Base-by-base conservation (phyloP, 2,329 filamentous ascomycete genomes). In the Venturia effusa region DNA sequence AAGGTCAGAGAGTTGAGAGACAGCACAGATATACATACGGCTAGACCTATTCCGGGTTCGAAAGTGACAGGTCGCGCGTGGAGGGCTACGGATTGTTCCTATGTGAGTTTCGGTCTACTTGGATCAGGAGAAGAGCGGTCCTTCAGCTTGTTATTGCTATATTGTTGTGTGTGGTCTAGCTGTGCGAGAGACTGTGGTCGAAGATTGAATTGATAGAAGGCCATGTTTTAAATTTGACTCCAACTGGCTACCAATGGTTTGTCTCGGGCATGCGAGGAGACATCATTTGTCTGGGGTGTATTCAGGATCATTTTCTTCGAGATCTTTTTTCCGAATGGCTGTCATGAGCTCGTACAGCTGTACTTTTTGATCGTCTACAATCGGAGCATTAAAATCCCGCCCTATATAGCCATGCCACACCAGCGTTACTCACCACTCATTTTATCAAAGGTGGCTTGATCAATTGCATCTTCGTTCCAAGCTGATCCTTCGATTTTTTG, bases 291-390 rank as follows among this genome's bases (percentile, higher is more conserved):
- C 68, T 27, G 69, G 68, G 61, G 69, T 69, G 63, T 67, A 70
- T 64, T 77, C 76, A 39, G 76, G 72, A 63, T 80, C 79, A 64
- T 77, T 78, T 61, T 80, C 80, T 61, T 78, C 76, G 27, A 77
- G 70, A 13, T 79, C 80, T 66, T 78, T 76, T 68, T 81, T 81
- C 65, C 80, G 78, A 63, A 96, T 95, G 1, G 90, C 84, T 74
- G 89, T 84, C 91, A 97, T 95, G 64, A 99, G 80, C 73, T 97
- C 93, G 72, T 97, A 97, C 69, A 99, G 78, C 75, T 99, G 94
- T 1, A 88, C 90, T 62, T 97, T 80, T 77, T 99, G 94, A 74
- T 97, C 89, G 73, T 97, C 92, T 96, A 67, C 19, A 54, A 64
- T 55, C 63, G 61, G 54, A 22, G n/a, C 32, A 55, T 54, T 22